Conservation (phyloP, 1,284 basidiomycete species). For the Ganoderma resinaceum region DNA sequence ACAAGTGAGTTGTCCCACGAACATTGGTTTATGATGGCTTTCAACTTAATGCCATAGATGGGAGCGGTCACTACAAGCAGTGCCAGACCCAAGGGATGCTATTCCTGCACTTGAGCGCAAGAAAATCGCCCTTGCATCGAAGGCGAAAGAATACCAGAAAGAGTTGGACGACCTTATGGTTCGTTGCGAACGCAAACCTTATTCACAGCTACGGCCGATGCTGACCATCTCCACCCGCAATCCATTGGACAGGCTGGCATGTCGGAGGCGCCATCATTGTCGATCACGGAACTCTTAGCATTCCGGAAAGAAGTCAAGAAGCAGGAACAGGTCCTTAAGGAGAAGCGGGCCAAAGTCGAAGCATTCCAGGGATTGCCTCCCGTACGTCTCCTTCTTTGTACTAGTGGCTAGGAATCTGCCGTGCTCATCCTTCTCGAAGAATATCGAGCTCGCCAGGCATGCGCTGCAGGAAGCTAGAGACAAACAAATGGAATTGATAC, state of each 20-base stretch:
- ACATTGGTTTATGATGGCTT: neutral
- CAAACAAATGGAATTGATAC: constrained; percentile 52
- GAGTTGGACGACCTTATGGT: constrained; percentile 47
- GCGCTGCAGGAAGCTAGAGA: constrained; percentile 49
- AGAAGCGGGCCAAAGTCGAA: constrained; percentile 50
- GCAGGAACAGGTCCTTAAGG: constrained; percentile 48
- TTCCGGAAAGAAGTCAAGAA: constrained; percentile 46
- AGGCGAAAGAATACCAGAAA: constrained; percentile 53
- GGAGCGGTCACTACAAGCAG: constrained; percentile 41
- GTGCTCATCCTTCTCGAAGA: constrained; percentile 39
- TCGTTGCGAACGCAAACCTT: constrained; percentile 1
- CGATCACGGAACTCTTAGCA: constrained; percentile 45
- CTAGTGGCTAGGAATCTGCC: neutral
- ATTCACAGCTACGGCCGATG: neutral
- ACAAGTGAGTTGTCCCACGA: constrained; percentile 40
- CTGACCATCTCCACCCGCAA: neutral
- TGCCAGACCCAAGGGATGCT: constrained; percentile 37
- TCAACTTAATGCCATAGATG: constrained; percentile 41
- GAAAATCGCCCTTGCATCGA: constrained; percentile 47
- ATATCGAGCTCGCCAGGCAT: constrained; percentile 52
- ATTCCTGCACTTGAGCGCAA: constrained; percentile 44
- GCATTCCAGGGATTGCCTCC: constrained; percentile 57
- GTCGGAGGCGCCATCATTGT: constrained; percentile 42
- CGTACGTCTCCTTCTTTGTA: constrained; percentile 37
- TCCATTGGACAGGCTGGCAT: constrained; percentile 37